These are phyloP conservation scores for Leavenworthia alabamica DNA, from an alignment of 345 rosid species.

Conservation along the genomic window DNA sequence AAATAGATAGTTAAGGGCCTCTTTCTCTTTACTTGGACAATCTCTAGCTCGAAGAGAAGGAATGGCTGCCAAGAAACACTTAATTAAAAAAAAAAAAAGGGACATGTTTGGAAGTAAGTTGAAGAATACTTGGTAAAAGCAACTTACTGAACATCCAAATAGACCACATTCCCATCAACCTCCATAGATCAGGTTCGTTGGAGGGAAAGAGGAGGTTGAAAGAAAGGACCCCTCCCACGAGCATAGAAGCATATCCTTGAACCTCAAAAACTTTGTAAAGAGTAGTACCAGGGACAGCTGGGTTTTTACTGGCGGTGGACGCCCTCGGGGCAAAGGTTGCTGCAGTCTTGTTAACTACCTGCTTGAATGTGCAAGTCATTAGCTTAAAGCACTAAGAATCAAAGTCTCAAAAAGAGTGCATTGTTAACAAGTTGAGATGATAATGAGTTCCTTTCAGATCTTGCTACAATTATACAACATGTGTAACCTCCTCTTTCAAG, in stretches of 20 bases:
- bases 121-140: not conserved
- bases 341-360: conserved; percentile 91
- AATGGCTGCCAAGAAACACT: conserved; percentile 47
- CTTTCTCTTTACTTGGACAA: conserved; percentile 85
- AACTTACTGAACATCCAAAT: conserved; percentile 98
- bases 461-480: no score
- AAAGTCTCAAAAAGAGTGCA: no score
- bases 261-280: conserved; percentile 86
- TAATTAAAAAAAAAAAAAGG: not conserved
- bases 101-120: not conserved
- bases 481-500: no score
- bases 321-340: conserved; percentile 96
- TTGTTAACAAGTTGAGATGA: not conserved
- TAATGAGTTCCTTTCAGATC: no score
- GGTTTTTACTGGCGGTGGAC: conserved; percentile 79
- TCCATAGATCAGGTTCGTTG: conserved; percentile 85
- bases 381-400: not conserved
- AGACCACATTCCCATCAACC: conserved; percentile 99
- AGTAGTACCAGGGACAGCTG: conserved; percentile 80
- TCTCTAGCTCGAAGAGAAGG: conserved; percentile 94
- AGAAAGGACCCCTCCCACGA: conserved; percentile 75
- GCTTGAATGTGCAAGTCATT: conserved; percentile 16
- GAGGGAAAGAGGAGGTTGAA: conserved; percentile 87
- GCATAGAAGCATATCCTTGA: conserved; percentile 74
- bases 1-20: conserved; percentile 89